These are phyloP conservation scores for Suhomyces chickasaworum DNA, from an alignment of 1,139 yeast genomes.

Conservation along the genomic window DNA sequence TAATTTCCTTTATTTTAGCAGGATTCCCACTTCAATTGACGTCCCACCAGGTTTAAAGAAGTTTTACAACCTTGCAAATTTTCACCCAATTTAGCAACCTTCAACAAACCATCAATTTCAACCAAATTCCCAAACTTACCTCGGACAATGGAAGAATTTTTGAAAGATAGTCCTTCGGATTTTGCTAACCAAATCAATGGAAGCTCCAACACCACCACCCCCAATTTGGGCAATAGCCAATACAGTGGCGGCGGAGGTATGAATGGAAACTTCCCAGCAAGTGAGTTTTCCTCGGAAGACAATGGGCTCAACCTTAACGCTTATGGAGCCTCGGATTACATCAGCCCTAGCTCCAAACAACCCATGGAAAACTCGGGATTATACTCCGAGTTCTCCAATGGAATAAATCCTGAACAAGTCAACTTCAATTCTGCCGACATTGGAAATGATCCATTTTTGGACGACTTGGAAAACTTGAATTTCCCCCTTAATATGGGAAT, in stretches of 20 bases:
- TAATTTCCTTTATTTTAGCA: background rate
- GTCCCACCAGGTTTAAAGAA: background rate
- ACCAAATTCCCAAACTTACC: background rate
- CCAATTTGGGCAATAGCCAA: slow-evolving; percentile 10
- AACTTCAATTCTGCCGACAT: slow-evolving; percentile 9
- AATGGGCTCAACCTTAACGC: slow-evolving; percentile 3
- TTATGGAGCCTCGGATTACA: slow-evolving; percentile 4
- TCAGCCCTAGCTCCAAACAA: slow-evolving; percentile 8
- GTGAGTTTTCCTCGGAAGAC: slow-evolving; percentile 12
- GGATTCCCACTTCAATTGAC: background rate
- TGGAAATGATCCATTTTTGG: slow-evolving; percentile 37
- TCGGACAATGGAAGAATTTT: slow-evolving; percentile 37
- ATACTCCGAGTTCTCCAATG: slow-evolving; percentile 6
- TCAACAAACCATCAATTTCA: background rate
- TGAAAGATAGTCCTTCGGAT: slow-evolving; percentile 43
- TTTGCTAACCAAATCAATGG: slow-evolving; percentile 11
- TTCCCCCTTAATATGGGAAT: slow-evolving; percentile 14
- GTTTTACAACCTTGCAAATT: background rate
- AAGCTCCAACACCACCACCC: slow-evolving; percentile 12
- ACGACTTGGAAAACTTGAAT: slow-evolving; percentile 32
- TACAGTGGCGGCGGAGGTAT: slow-evolving; percentile 6
- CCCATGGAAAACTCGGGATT: slow-evolving; percentile 1
- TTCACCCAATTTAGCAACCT: background rate
- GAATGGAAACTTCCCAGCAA: slow-evolving; percentile 5
- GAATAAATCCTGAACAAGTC: slow-evolving; percentile 5